These are phyloP conservation scores for Ciborinia camelliae DNA, from an alignment of 2,329 filamentous ascomycete genomes.

Conservation along the genomic window DNA sequence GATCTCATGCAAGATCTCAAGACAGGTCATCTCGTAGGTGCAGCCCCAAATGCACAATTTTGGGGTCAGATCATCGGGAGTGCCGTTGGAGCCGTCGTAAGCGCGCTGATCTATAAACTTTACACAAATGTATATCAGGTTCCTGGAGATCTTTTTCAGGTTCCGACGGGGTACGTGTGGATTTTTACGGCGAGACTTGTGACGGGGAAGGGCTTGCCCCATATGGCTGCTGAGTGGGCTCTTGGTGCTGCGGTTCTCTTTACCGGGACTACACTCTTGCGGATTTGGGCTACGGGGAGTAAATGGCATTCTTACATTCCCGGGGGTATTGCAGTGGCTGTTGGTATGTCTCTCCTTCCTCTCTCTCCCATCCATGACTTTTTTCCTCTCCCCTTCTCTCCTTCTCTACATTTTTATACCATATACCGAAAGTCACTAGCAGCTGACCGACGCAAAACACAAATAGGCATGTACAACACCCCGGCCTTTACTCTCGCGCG, in stretches of 20 bases:
- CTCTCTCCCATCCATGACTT: neutral
- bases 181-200: conserved; percentile 93
- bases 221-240: conserved; percentile 79
- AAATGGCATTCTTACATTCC: conserved; percentile 76
- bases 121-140: conserved; percentile 90
- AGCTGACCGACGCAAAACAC: no score
- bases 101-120: conserved; percentile 80
- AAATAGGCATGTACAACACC: conserved; percentile 98
- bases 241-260: conserved; percentile 72
- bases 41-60: conserved; percentile 91
- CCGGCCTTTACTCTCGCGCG: conserved; percentile 92
- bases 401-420: no score
- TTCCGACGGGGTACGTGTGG: conserved; percentile 95
- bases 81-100: conserved; percentile 79
- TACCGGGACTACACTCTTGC: conserved; percentile 63
- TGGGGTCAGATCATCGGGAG: conserved; percentile 94
- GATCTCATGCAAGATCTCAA: conserved; percentile 98
- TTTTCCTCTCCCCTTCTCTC: neutral
- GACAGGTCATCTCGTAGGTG: conserved; percentile 88
- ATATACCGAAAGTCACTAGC: no score
- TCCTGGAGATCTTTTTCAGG: conserved; percentile 85
- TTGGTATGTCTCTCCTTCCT: conserved; percentile 54
- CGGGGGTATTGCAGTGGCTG: conserved; percentile 91
- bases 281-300: conserved; percentile 53
- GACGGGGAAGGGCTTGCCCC: conserved; percentile 82